Percentiles rank a stretch among this genome's conserved stretches.
These are phyloP conservation scores for Cyclotella cryptica DNA, from an alignment of 108 stramenopile species.

Conservation along the genomic window DNA sequence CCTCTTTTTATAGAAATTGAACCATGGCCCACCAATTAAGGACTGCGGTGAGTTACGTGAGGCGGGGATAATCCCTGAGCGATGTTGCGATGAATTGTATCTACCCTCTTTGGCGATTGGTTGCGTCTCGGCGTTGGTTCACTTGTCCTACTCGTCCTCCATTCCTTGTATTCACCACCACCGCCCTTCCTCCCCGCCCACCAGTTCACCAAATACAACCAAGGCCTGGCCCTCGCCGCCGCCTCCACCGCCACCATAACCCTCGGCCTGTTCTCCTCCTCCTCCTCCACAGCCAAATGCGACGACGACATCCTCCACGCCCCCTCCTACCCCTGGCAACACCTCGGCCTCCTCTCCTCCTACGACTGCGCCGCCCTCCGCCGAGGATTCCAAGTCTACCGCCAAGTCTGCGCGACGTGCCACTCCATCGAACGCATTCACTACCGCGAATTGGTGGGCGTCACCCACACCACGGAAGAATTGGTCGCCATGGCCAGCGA, in stretches of 20 bases:
- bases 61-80: no score
- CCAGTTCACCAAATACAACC: constrained; percentile 47
- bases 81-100: background rate
- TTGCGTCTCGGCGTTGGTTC: background rate
- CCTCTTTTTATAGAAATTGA: background rate
- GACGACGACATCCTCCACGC: constrained; percentile 82
- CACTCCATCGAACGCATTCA: constrained; percentile 92
- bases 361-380: constrained; percentile 94
- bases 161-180: constrained; percentile 3
- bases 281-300: constrained; percentile 41
- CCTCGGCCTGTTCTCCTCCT: constrained; percentile 13
- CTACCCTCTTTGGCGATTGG: background rate
- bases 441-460: constrained; percentile 98
- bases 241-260: constrained; percentile 32
- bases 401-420: constrained; percentile 98
- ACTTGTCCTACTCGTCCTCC: background rate
- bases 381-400: constrained; percentile 99
- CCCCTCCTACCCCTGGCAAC: constrained; percentile 78
- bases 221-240: constrained; percentile 44
- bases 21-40: constrained; percentile 29
- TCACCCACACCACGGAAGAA: constrained; percentile 94
- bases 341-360: constrained; percentile 80
- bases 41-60: constrained; percentile 25
- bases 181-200: background rate
- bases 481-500: constrained; percentile 91